Percentiles rank a stretch among this genome's conserved stretches.
phyloP scores from a whole-genome alignment of 148 eudicot species.

The Amaranthus palmeri region DNA sequence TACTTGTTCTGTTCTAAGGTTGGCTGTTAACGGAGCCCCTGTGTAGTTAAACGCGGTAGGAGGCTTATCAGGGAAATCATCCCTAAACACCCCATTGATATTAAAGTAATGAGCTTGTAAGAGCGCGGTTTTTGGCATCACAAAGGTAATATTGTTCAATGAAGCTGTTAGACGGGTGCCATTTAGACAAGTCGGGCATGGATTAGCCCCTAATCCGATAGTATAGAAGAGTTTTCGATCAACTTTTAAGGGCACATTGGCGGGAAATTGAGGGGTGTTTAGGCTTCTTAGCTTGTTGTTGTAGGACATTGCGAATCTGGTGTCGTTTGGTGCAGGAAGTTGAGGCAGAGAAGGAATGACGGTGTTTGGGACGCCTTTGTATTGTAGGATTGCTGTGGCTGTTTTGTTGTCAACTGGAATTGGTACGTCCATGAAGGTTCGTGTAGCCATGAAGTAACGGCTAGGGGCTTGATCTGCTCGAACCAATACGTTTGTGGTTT shows the following conservation, averaged over 20 bases:
- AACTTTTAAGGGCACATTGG: slow-evolving; percentile 50
- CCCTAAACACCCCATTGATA: slow-evolving; percentile 34
- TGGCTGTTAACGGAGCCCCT: slow-evolving; percentile 48
- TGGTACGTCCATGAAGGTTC: slow-evolving; percentile 43
- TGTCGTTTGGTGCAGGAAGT: slow-evolving; percentile 43
- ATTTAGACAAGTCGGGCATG: slow-evolving; percentile 42
- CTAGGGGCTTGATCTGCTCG: slow-evolving; percentile 39
- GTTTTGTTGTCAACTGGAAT: slow-evolving; percentile 47
- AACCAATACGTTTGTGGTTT: slow-evolving; percentile 55
- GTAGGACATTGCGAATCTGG: slow-evolving; percentile 35
- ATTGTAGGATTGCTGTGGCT: slow-evolving; percentile 48
- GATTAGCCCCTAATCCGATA: slow-evolving; percentile 35
- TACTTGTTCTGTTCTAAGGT: slow-evolving; percentile 29
- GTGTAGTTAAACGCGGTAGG: slow-evolving; percentile 49
- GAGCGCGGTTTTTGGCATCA: slow-evolving; percentile 51
- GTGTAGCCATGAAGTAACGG: slow-evolving; percentile 52
- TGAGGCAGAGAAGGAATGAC: slow-evolving; percentile 39
- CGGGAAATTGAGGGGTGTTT: slow-evolving; percentile 39
- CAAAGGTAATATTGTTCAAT: slow-evolving; percentile 61
- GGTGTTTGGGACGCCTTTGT: slow-evolving; percentile 44
- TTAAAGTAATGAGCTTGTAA: slow-evolving; percentile 51
- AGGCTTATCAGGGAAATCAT: slow-evolving; percentile 58
- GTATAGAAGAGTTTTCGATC: slow-evolving; percentile 42
- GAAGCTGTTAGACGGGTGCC: slow-evolving; percentile 45
- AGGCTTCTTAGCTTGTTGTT: slow-evolving; percentile 40